These are phyloP conservation scores for Senecio squalidus DNA, from an alignment of 140 eudicot species.

Conservation along the genomic window DNA sequence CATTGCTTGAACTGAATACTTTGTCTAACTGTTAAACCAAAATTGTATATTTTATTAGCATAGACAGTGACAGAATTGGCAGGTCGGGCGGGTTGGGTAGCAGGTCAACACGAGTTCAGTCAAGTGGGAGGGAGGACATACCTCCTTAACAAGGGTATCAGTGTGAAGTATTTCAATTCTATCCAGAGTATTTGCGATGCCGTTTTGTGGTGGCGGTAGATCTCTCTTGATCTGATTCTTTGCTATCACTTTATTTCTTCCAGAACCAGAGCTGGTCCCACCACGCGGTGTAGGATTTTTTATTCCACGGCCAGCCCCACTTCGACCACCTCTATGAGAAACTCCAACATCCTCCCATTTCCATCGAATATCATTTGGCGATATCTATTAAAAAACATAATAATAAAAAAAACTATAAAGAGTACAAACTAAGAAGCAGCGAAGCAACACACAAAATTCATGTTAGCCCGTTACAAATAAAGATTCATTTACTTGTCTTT, in stretches of 20 bases:
- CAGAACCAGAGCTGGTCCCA: constrained; percentile 44
- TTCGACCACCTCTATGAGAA: constrained; percentile 50
- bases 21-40: constrained; percentile 57
- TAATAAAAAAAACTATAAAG: too few species aligned
- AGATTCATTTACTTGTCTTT: not conserved
- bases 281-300: constrained; percentile 49
- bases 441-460: not conserved
- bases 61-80: too few species aligned
- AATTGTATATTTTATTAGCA: too few species aligned
- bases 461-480: not conserved
- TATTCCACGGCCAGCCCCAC: constrained; percentile 61
- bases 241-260: constrained; percentile 59
- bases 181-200: constrained; percentile 47
- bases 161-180: constrained; percentile 77
- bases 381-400: constrained; percentile 34
- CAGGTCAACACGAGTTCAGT: too few species aligned
- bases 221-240: constrained; percentile 44
- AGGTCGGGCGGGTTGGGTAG: too few species aligned
- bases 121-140: constrained; percentile 1
- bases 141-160: constrained; percentile 80
- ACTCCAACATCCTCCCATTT: constrained; percentile 74
- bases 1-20: constrained; percentile 62
- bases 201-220: constrained; percentile 42
- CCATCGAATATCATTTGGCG: constrained; percentile 82
- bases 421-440: not conserved